These are phyloP conservation scores for Hansenula lynferdii DNA, from an alignment of 1,139 yeast genomes.

Conservation along the genomic window DNA sequence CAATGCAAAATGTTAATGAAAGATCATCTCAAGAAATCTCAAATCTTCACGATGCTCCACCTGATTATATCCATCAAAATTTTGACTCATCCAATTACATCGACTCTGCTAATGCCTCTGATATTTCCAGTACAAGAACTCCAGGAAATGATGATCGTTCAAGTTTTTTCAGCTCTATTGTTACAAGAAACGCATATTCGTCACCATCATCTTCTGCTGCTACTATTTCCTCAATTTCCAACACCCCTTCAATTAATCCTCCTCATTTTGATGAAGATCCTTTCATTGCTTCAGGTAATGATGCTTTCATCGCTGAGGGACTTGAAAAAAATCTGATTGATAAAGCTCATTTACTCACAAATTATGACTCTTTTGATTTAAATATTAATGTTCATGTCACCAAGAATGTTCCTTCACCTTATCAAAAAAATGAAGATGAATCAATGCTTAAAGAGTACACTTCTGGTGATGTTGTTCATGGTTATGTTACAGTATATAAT, in stretches of 20 bases:
- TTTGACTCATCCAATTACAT: background rate
- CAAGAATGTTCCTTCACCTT: conserved; percentile 27
- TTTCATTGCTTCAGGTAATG: background rate
- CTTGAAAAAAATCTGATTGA: conserved; percentile 1
- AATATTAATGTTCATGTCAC: conserved; percentile 23
- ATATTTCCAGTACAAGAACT: background rate
- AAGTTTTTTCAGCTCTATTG: background rate
- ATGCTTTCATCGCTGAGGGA: background rate
- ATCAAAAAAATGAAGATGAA: conserved; percentile 22
- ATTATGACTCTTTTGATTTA: background rate
- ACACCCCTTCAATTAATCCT: background rate
- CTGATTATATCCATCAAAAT: background rate
- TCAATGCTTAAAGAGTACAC: conserved; percentile 40
- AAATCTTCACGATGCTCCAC: background rate
- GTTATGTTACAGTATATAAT: conserved; percentile 46
- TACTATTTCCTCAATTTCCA: background rate
- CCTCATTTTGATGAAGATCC: background rate
- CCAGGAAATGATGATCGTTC: background rate
- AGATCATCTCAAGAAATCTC: background rate
- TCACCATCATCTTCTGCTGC: background rate
- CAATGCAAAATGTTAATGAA: conserved; percentile 37
- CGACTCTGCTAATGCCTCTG: background rate
- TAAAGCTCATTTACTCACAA: background rate
- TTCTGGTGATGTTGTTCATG: conserved; percentile 53
- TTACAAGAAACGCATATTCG: background rate